These are phyloP conservation scores for Saposhnikovia divaricata DNA, from an alignment of 129 eudicot species.

Conservation along the genomic window DNA sequence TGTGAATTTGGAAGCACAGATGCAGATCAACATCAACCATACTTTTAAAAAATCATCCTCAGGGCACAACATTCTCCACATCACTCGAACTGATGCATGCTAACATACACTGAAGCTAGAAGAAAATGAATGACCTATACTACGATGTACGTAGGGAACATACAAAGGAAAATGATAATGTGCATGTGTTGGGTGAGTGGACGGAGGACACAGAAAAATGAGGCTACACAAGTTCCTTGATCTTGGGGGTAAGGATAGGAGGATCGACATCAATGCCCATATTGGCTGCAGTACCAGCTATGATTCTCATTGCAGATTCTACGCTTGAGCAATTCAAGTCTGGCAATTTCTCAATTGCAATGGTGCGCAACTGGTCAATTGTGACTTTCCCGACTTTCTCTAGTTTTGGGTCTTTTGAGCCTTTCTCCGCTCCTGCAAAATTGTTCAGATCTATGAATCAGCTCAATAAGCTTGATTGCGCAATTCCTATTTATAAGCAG, in stretches of 20 bases:
- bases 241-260: slow-evolving; percentile 72
- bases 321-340: slow-evolving; percentile 80
- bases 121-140: neutral
- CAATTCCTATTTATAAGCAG: neutral
- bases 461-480: neutral
- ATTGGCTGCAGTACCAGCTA: slow-evolving; percentile 97
- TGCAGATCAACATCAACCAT: neutral
- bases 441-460: neutral
- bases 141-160: neutral
- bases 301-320: slow-evolving; percentile 98
- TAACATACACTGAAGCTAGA: neutral
- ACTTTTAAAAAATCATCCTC: neutral
- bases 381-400: slow-evolving; percentile 91
- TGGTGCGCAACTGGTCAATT: slow-evolving; percentile 67
- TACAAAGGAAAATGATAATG: neutral
- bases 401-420: slow-evolving; percentile 75
- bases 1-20: neutral
- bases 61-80: neutral
- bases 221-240: slow-evolving; percentile 48
- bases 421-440: slow-evolving; percentile 76
- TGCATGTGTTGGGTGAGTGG: neutral
- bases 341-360: slow-evolving; percentile 88
- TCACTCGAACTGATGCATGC: neutral
- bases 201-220: neutral
- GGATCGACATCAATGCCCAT: slow-evolving; percentile 98